Percentiles rank a stretch among this genome's conserved stretches.
phyloP scores from a whole-genome alignment of 2,329 filamentous ascomycete genomes.

The Cytospora leucostoma region DNA sequence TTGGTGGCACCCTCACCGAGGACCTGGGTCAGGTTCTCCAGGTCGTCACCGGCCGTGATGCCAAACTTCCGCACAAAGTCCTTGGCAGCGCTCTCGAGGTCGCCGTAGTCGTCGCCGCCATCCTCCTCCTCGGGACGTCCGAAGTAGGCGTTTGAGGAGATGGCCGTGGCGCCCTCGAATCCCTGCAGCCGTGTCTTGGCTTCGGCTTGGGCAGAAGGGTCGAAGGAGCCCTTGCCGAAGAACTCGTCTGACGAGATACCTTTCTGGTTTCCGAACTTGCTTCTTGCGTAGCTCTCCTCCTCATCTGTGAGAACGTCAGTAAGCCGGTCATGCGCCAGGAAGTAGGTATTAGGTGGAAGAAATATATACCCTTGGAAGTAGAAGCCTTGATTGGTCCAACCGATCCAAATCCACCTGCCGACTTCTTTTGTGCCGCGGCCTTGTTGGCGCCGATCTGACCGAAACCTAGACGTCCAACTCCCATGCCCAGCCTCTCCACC shows the following conservation, averaged over 20 bases:
- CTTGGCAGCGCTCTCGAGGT: conserved; percentile 89
- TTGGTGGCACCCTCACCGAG: conserved; percentile 83
- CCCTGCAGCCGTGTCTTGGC: conserved; percentile 85
- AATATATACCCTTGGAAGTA: conserved; percentile 59
- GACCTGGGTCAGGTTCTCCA: conserved; percentile 83
- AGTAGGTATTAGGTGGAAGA: background rate
- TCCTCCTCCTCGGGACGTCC: conserved; percentile 80
- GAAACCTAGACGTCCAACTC: conserved; percentile 81
- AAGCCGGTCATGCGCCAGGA: conserved; percentile 9
- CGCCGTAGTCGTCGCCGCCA: conserved; percentile 75
- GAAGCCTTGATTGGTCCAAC: conserved; percentile 73
- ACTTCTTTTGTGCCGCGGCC: conserved; percentile 56
- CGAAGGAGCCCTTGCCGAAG: conserved; percentile 87
- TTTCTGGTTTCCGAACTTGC: conserved; percentile 91
- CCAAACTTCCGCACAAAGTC: conserved; percentile 96
- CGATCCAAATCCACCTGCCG: conserved; percentile 83
- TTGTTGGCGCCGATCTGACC: conserved; percentile 75
- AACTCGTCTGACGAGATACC: conserved; percentile 98
- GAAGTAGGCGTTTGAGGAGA: conserved; percentile 97
- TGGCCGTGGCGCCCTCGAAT: conserved; percentile 88
- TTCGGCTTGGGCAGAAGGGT: conserved; percentile 77
- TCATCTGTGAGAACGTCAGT: conserved; percentile 56
- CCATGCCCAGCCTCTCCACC: conserved; percentile 87
- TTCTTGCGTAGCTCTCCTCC: conserved; percentile 77
- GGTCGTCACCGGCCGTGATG: conserved; percentile 90